These are phyloP conservation scores for Chlamydomonas schloesseri DNA, from an alignment of 139 green algal genomes.

Conservation along the genomic window DNA sequence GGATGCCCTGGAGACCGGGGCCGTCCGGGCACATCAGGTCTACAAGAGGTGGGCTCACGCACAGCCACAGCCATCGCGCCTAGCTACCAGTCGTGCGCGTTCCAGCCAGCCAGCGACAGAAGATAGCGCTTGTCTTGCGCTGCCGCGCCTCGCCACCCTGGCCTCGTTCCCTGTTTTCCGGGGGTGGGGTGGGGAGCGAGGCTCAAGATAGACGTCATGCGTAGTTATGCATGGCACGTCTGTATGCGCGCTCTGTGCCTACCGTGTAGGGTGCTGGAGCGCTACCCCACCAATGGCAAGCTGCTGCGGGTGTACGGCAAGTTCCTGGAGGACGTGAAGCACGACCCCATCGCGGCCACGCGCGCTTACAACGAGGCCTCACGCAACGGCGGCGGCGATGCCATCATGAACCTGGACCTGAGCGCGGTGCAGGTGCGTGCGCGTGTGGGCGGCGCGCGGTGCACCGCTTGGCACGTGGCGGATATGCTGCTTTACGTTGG, in stretches of 20 bases:
- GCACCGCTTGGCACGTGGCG: background rate
- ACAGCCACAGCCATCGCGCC: too few species aligned
- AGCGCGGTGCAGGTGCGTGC: background rate
- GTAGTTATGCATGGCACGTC: too few species aligned
- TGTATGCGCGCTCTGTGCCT: too few species aligned
- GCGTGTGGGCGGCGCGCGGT: background rate
- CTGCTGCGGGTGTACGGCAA: conserved; percentile 53
- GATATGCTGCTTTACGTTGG: background rate
- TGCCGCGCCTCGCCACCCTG: too few species aligned
- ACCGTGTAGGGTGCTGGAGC: conserved; percentile 47
- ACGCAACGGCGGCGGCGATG: conserved; percentile 13
- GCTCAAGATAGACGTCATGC: too few species aligned
- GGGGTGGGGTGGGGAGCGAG: too few species aligned
- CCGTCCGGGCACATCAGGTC: background rate
- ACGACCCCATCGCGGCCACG: conserved; percentile 28
- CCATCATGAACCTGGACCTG: conserved; percentile 19
- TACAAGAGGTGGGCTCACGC: conserved; percentile 9
- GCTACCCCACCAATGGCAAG: conserved; percentile 58
- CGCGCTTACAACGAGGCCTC: conserved; percentile 19
- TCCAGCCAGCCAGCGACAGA: too few species aligned
- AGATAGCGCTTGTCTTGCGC: too few species aligned
- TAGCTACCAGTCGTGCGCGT: background rate
- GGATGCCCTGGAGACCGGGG: background rate
- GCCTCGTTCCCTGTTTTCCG: too few species aligned
- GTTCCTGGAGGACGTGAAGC: conserved; percentile 58